Evolutionary conservation across 139 green algal genomes (phyloP).

Genomic region (Coelastrella sp.): DNA sequence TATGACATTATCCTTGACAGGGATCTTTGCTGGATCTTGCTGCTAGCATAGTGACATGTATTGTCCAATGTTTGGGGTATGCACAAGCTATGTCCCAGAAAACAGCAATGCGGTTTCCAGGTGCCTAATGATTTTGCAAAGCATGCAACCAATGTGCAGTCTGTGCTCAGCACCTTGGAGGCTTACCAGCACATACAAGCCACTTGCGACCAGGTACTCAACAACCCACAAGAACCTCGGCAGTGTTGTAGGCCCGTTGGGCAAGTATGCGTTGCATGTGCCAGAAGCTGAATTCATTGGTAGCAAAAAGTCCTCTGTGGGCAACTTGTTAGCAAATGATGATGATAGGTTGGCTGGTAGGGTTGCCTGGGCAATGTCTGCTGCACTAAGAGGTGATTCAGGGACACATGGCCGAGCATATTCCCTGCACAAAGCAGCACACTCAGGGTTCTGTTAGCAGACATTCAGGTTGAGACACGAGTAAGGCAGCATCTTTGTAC

Average conservation of each 20-base stretch:
- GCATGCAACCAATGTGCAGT: no score
- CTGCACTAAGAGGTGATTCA: background rate
- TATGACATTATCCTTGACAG: no score
- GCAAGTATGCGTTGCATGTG: slow-evolving; percentile 54
- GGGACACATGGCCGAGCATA: background rate
- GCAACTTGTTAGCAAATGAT: background rate
- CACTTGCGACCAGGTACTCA: slow-evolving; percentile 63
- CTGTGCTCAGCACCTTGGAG: no score
- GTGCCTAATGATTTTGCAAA: no score
- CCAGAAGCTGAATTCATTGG: background rate
- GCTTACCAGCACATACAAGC: slow-evolving; percentile 68
- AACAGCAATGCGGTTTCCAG: no score
- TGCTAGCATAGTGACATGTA: no score
- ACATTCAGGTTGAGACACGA: no score
- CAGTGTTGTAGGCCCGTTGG: slow-evolving; percentile 51
- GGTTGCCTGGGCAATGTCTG: slow-evolving; percentile 3
- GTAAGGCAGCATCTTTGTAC: no score
- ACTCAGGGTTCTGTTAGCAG: no score
- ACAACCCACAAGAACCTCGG: slow-evolving; percentile 67
- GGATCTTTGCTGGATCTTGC: no score
- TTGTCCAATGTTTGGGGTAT: no score
- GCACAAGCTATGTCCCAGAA: no score
- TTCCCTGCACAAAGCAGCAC: background rate
- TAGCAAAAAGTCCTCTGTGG: background rate
- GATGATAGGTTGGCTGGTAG: background rate